Conservation (phyloP, 192 early-diverging fungal species). For the Lunasporangiospora selenospora region DNA sequence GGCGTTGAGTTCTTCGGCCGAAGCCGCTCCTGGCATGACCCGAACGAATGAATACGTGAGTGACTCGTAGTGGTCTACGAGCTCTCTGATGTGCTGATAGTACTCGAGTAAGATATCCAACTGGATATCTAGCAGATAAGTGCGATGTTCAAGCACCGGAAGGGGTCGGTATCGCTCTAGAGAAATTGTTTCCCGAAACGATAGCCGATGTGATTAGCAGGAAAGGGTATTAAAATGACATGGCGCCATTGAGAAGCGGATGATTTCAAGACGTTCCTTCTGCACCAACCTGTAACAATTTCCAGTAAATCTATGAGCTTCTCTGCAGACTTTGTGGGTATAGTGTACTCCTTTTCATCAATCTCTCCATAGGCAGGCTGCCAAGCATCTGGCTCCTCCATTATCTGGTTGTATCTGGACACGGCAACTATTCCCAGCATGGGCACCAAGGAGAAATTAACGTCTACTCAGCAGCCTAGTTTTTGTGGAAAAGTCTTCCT, state of each 20-base stretch:
- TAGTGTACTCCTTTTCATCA: conserved; percentile 56
- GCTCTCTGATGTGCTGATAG: conserved; percentile 54
- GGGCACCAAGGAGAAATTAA: background rate
- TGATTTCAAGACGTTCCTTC: too few species aligned
- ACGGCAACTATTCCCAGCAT: conserved; percentile 50
- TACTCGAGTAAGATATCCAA: conserved; percentile 65
- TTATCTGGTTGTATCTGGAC: conserved; percentile 67
- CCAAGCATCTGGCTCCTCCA: conserved; percentile 65
- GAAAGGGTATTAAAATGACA: conserved; percentile 44
- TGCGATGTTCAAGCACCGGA: conserved; percentile 63
- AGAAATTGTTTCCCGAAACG: too few species aligned
- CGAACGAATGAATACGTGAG: conserved; percentile 57
- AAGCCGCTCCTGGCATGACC: conserved; percentile 58
- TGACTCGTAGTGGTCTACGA: conserved; percentile 61
- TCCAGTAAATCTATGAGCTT: conserved; percentile 67
- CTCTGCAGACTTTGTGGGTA: conserved; percentile 66
- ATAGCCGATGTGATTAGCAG: background rate
- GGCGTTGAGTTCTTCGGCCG: conserved; percentile 48
- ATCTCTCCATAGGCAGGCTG: conserved; percentile 62
- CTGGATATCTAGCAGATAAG: conserved; percentile 68
- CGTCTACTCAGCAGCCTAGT: background rate
- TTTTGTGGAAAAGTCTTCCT: background rate
- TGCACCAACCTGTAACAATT: conserved; percentile 62
- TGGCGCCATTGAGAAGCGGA: conserved; percentile 31
- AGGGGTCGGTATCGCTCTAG: conserved; percentile 66